These are phyloP conservation scores for Emergomyces africanus DNA, from an alignment of 2,329 filamentous ascomycete species.

Conservation along the genomic window DNA sequence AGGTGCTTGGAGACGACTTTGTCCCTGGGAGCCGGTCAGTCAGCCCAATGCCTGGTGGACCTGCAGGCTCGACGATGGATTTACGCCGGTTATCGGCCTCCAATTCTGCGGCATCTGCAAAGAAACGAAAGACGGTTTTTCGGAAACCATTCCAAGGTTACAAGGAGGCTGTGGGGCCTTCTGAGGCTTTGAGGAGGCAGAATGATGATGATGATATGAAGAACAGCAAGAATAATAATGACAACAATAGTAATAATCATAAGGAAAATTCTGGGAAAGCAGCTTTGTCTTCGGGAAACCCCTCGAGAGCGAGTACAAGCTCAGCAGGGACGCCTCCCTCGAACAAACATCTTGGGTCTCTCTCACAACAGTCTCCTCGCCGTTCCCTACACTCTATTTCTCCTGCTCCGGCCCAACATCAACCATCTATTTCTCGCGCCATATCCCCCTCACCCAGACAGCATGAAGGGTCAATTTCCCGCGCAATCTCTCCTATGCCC, in stretches of 20 bases:
- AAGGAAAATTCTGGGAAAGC: neutral
- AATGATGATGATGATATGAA: slow-evolving; percentile 17
- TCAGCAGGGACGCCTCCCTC: neutral
- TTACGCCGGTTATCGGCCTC: slow-evolving; percentile 21
- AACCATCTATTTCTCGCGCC: slow-evolving; percentile 8
- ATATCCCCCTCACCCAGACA: slow-evolving; percentile 2
- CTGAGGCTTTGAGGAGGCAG: slow-evolving; percentile 21
- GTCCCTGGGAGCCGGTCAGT: slow-evolving; percentile 48
- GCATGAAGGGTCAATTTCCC: neutral
- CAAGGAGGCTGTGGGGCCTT: slow-evolving; percentile 33
- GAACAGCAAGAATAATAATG: slow-evolving; percentile 13
- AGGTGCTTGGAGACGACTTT: slow-evolving; percentile 74
- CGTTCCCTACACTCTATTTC: neutral
- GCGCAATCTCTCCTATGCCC: slow-evolving; percentile 10
- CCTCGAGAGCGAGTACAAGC: neutral
- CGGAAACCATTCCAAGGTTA: slow-evolving; percentile 55
- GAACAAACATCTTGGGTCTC: slow-evolving; percentile 24
- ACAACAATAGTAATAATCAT: too few relatives aligned
- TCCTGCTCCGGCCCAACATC: slow-evolving; percentile 4
- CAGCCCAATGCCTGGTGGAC: slow-evolving; percentile 38
- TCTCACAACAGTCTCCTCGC: slow-evolving; percentile 14
- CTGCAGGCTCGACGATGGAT: neutral
- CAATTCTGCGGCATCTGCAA: slow-evolving; percentile 36
- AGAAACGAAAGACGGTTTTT: slow-evolving; percentile 46
- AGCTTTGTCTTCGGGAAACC: neutral